phyloP scores from a whole-genome alignment of 176 grass and related monocot species.

The Poa pratensis region DNA sequence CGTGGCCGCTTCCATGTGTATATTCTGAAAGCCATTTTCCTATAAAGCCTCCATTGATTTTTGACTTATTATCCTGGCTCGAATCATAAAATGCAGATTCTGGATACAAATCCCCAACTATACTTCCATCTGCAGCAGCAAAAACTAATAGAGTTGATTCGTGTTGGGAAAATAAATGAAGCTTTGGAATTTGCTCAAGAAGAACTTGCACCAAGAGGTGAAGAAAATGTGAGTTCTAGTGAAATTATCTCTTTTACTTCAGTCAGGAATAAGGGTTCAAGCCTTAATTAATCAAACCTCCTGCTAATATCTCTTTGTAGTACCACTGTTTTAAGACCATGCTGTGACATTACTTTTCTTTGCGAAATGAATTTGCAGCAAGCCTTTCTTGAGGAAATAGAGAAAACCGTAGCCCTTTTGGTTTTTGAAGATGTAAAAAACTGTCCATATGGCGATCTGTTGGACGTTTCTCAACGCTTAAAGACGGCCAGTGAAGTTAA shows the following conservation, averaged over 20 bases:
- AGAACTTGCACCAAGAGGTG: constrained; percentile 91
- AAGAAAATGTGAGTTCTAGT: constrained; percentile 84
- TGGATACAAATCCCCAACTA: constrained; percentile 93
- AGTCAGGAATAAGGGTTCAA: constrained; percentile 16
- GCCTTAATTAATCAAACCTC: constrained; percentile 1
- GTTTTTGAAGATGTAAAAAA: constrained; percentile 96
- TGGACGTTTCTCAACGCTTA: constrained; percentile 91
- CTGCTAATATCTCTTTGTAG: background rate
- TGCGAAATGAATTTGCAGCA: constrained; percentile 51
- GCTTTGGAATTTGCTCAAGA: constrained; percentile 98
- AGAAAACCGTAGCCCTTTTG: constrained; percentile 88
- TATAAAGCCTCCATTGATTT: background rate
- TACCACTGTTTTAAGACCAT: background rate
- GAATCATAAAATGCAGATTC: constrained; percentile 64
- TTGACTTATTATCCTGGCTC: constrained; percentile 17
- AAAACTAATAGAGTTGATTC: constrained; percentile 97
- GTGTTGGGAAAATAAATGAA: constrained; percentile 83
- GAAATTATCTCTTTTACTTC: background rate
- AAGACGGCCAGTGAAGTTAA: constrained; percentile 97
- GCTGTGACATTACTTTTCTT: background rate
- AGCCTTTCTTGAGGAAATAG: constrained; percentile 91
- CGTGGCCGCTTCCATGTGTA: background rate
- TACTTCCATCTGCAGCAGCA: constrained; percentile 99
- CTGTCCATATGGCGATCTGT: constrained; percentile 84
- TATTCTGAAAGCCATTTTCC: background rate